Base-by-base conservation (phyloP, 2,329 filamentous ascomycete genomes). In the Rachicladosporium sp. region DNA sequence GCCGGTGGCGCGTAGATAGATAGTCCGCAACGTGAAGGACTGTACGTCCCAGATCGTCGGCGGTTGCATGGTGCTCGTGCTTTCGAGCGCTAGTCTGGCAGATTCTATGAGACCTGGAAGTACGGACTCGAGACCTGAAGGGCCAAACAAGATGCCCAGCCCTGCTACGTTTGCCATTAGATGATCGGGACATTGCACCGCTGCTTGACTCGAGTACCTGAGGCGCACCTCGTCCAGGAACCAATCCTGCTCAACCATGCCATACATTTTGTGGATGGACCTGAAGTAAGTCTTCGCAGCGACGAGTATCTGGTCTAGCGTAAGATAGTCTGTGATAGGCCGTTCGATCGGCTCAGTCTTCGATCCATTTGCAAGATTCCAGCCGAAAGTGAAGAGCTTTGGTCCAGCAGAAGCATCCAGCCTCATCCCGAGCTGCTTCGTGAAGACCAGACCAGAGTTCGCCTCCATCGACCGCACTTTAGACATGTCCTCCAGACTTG, bases 401-500 rank as follows among this genome's bases (percentile, higher is more conserved):
- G 72, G 70, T 1, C 69, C 70, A 47, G 66, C 67, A 4, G 65
- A 65, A 1, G 71, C 67, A 48, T 76, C 71, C 12, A 75, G 60
- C 33, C 66, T 63, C 33, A 73, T 59, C 0, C 68, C 73, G 29
- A 76, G 55, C 13, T 66, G 62, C 39, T 71, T 58, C 6, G 74
- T 65, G 50, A 76, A 76, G 0, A 71, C 70, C 0, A 73, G 68
- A 0, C 71, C 71, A 1, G 71, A 75, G 44, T 76, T 76, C 29
- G 69, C 73, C 45, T 76, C 70, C 3, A 74, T 56, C 1, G 69
- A 69, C 4, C 59, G 59, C 33, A 64, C 45, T 42, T 56, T 55
- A 7, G 47, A 47, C 6, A 49, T 34, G 31, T 58, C 55, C 39
- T 58, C 54, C 10, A 45, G 35, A 15, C 41, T 47, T 6, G 50